Evolutionary conservation across 140 eudicot genomes (phyloP).

Genomic region (Eryngium alpinum): DNA sequence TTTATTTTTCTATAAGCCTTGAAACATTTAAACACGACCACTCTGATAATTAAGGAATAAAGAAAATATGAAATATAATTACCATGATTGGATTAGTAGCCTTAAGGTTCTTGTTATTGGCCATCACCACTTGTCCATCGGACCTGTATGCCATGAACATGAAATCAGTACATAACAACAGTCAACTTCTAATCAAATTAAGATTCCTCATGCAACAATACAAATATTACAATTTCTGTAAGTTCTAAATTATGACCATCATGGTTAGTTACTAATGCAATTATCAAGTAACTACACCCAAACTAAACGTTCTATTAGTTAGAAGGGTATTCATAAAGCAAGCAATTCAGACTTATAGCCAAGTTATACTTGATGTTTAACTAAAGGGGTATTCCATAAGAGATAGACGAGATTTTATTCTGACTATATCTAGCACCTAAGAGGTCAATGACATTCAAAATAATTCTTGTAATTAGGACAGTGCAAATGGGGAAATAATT

Average conservation of each 20-base stretch:
- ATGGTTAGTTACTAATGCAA: neutral
- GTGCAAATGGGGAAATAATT: neutral
- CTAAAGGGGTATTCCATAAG: too few species aligned
- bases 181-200: too few species aligned
- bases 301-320: neutral
- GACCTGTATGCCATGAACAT: conserved; percentile 42
- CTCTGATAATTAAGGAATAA: neutral
- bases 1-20: neutral
- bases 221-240: neutral
- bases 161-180: neutral
- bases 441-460: neutral
- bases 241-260: neutral
- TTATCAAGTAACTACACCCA: too few species aligned
- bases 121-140: conserved; percentile 67
- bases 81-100: conserved; percentile 67
- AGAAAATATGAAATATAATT: conserved; percentile 12
- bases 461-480: neutral
- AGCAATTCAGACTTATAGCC: too few species aligned
- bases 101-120: conserved; percentile 74
- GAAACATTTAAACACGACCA: conserved; percentile 3
- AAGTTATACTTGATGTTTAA: too few species aligned
- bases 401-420: too few species aligned
- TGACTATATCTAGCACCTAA: too few species aligned
- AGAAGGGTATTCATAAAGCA: neutral
- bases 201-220: too few species aligned